Evolutionary conservation across 345 rosid genomes (phyloP).

Genomic region (Conringia planisiliqua): DNA sequence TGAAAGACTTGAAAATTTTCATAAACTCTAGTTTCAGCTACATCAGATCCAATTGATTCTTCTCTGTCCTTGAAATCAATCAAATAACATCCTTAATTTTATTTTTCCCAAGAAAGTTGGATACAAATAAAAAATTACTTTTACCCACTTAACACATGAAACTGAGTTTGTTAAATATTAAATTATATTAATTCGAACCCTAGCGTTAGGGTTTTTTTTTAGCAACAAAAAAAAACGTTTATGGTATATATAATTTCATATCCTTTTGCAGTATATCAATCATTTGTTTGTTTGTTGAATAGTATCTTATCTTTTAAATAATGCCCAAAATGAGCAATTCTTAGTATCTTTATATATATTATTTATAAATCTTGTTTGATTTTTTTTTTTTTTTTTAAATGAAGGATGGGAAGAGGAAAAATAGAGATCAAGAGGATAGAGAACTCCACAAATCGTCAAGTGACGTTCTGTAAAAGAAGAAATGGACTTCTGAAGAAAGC

Average conservation of each 20-base stretch:
- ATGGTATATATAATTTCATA: neutral
- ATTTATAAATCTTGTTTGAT: neutral
- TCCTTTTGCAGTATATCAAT: neutral
- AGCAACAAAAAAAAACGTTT: neutral
- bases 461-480: conserved; percentile 94
- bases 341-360: neutral
- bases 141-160: neutral
- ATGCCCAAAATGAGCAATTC: neutral
- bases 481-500: conserved; percentile 92
- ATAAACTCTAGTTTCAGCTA: conserved; percentile 8
- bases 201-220: conserved; percentile 24
- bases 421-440: conserved; percentile 96
- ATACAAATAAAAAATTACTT: neutral
- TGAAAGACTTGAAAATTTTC: neutral
- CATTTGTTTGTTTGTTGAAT: neutral
- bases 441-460: conserved; percentile 91
- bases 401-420: conserved; percentile 92
- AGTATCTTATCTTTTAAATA: neutral
- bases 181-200: conserved; percentile 9
- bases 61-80: conserved; percentile 25
- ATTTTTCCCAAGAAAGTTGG: conserved; percentile 23
- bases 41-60: conserved; percentile 25
- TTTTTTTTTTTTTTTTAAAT: neutral
- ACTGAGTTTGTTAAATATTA: neutral
- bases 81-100: conserved; percentile 19